Evolutionary conservation across 1,139 yeast genomes (phyloP).

Genomic region (Magnusiomyces ingens): DNA sequence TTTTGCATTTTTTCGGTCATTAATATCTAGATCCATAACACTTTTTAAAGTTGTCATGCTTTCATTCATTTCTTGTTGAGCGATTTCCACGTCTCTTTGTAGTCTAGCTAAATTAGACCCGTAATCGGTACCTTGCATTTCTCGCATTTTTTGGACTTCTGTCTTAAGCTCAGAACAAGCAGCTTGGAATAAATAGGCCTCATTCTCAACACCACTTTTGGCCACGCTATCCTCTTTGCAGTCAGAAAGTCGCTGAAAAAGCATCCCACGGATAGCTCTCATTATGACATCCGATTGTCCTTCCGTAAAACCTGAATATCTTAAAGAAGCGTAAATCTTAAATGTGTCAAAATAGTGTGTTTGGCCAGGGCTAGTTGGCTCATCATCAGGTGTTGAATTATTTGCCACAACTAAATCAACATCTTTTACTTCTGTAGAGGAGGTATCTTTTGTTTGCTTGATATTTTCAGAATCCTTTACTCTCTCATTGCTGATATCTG

Average conservation of each 20-base stretch:
- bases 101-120: conserved; percentile 61
- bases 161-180: conserved; percentile 84
- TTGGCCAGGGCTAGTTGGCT: not conserved
- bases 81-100: conserved; percentile 62
- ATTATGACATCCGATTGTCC: conserved; percentile 38
- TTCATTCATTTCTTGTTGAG: conserved; percentile 74
- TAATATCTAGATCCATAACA: conserved; percentile 75
- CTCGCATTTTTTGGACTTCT: conserved; percentile 70
- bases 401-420: no score
- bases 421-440: no score
- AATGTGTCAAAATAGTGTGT: conserved; percentile 37
- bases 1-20: conserved; percentile 82
- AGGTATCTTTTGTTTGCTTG: no score
- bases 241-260: conserved; percentile 43
- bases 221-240: conserved; percentile 57
- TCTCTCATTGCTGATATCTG: no score
- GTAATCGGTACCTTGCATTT: conserved; percentile 60
- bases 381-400: no score
- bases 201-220: conserved; percentile 71
- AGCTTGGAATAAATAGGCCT: conserved; percentile 81
- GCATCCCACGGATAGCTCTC: conserved; percentile 33
- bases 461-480: no score
- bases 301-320: conserved; percentile 35
- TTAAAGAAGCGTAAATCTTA: conserved; percentile 32
- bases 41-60: conserved; percentile 59